Conservation (phyloP, 495 filamentous ascomycete genomes). For the Aspergillus campestris region DNA sequence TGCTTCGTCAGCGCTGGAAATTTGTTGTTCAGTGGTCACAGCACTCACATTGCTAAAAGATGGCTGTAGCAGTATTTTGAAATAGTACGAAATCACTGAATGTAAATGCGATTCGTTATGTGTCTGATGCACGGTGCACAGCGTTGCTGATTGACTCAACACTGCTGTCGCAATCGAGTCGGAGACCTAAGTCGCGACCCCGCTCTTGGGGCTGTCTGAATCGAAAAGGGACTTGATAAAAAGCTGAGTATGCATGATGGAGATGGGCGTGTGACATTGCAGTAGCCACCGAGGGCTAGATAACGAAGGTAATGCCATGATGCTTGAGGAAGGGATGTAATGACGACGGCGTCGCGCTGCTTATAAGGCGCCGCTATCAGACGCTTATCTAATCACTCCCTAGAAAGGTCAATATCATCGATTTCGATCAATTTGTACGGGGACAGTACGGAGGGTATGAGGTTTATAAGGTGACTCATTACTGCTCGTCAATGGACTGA, state of each 20-base stretch:
- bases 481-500: too few relatives aligned
- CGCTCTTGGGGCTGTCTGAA: conserved; percentile 64
- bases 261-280: conserved; percentile 9
- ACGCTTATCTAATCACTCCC: conserved; percentile 14
- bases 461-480: too few relatives aligned
- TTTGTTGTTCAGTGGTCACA: background rate
- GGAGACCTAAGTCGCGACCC: conserved; percentile 49
- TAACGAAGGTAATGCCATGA: conserved; percentile 23
- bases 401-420: background rate
- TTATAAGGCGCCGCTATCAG: conserved; percentile 1
- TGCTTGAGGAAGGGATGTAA: conserved; percentile 9
- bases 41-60: background rate
- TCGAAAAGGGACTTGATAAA: conserved; percentile 24
- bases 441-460: too few relatives aligned
- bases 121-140: background rate
- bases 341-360: background rate
- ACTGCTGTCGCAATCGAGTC: conserved; percentile 14
- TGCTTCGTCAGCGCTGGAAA: conserved; percentile 8
- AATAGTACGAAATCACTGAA: background rate
- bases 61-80: background rate
- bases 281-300: conserved; percentile 24
- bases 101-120: background rate
- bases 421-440: too few relatives aligned
- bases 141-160: conserved; percentile 26
- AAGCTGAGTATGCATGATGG: conserved; percentile 9